Percentiles rank a stretch among this genome's conserved stretches.
Conservation (phyloP, 352 stramenopile species). For the Phytophthora agathidicida region DNA sequence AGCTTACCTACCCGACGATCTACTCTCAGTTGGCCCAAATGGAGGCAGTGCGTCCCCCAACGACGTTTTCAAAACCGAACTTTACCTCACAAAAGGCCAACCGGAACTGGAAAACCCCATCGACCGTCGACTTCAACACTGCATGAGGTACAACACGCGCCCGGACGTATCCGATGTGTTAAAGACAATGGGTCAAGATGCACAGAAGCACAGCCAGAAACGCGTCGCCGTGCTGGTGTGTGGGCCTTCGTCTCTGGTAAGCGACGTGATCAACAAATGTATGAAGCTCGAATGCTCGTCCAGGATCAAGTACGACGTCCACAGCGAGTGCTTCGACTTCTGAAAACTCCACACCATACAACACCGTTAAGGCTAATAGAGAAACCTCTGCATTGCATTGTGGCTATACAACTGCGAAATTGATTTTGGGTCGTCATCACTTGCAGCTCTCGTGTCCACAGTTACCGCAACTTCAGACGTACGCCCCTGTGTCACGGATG, state of each 20-base stretch:
- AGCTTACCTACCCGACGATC: constrained; percentile 14
- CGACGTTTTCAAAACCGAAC: constrained; percentile 35
- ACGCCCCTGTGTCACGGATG: no score
- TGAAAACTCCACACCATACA: not conserved
- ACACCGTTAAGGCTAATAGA: no score
- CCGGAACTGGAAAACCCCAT: constrained; percentile 27
- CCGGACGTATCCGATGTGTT: constrained; percentile 29
- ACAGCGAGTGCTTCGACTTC: constrained; percentile 39
- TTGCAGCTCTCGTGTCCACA: no score
- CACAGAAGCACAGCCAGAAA: constrained; percentile 17
- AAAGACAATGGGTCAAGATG: constrained; percentile 25
- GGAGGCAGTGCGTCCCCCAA: not conserved
- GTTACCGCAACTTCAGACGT: no score
- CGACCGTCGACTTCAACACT: constrained; percentile 26
- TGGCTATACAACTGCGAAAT: no score
- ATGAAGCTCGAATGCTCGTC: constrained; percentile 18
- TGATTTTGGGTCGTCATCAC: no score
- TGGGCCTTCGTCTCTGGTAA: constrained; percentile 34
- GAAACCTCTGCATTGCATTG: no score
- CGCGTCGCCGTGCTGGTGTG: constrained; percentile 47
- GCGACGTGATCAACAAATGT: constrained; percentile 21
- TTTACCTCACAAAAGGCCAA: constrained; percentile 39
- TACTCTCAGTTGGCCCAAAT: constrained; percentile 5
- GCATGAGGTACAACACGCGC: constrained; percentile 33
- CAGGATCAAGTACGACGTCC: constrained; percentile 38